Percentiles rank a stretch among this genome's conserved stretches.
phyloP scores from a whole-genome alignment of 1,284 basidiomycete genomes.

The Bjerkandera adusta region DNA sequence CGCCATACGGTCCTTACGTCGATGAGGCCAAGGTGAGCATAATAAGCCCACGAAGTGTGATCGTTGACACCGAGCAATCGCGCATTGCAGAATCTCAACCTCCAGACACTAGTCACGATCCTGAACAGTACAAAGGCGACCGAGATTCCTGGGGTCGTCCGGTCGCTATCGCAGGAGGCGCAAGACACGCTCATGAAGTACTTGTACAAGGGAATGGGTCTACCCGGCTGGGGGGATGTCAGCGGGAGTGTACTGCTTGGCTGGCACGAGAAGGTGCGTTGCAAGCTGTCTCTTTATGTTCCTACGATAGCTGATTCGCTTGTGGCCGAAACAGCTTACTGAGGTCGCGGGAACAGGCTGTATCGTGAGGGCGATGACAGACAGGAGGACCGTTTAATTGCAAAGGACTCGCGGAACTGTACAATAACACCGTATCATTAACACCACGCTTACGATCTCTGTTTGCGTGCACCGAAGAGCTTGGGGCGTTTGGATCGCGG shows the following conservation, averaged over 20 bases:
- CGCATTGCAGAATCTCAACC: slow-evolving; percentile 62
- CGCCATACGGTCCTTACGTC: slow-evolving; percentile 82
- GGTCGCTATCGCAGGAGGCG: slow-evolving; percentile 71
- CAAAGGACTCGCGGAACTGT: slow-evolving; percentile 15
- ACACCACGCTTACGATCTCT: too few species aligned
- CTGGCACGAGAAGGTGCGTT: slow-evolving; percentile 92
- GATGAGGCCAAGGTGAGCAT: slow-evolving; percentile 84
- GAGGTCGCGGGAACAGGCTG: slow-evolving; percentile 95
- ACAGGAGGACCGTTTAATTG: slow-evolving; percentile 75
- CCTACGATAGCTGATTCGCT: slow-evolving; percentile 9
- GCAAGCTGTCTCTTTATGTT: not conserved
- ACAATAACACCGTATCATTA: too few species aligned
- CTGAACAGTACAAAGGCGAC: slow-evolving; percentile 93
- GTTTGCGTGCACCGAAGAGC: too few species aligned
- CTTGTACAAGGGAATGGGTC: slow-evolving; percentile 94
- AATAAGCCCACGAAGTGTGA: not conserved
- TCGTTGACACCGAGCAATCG: slow-evolving; percentile 4
- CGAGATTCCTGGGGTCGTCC: slow-evolving; percentile 82
- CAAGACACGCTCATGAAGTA: slow-evolving; percentile 98
- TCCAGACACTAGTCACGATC: slow-evolving; percentile 86
- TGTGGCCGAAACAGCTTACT: slow-evolving; percentile 63
- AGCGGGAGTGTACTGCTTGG: slow-evolving; percentile 88
- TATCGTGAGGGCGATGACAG: slow-evolving; percentile 97
- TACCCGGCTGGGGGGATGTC: slow-evolving; percentile 81
- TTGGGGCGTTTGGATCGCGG: too few species aligned